Evolutionary conservation across 257 asterid genomes (phyloP).

Genomic region (Prunella vulgaris): DNA sequence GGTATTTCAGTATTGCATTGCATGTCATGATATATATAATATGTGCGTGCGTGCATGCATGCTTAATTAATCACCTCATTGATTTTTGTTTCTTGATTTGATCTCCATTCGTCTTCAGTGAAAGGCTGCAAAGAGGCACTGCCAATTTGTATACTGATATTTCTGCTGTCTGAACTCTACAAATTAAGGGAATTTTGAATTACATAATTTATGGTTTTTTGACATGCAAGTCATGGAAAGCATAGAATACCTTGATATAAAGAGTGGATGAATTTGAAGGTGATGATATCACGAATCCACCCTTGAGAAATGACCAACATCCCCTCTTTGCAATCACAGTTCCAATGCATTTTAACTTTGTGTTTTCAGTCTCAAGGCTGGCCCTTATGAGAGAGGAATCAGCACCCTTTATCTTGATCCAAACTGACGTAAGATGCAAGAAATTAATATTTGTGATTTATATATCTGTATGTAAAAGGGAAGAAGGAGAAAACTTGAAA

Average conservation of each 20-base stretch:
- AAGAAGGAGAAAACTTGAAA: constrained; percentile 50
- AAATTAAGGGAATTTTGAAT: background rate
- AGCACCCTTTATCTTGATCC: constrained; percentile 46
- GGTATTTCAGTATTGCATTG: no score
- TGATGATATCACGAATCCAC: constrained; percentile 54
- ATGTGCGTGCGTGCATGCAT: no score
- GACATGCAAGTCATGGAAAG: background rate
- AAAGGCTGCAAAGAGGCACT: constrained; percentile 65
- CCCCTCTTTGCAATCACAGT: constrained; percentile 56
- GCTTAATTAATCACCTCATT: constrained; percentile 33
- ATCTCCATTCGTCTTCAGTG: constrained; percentile 49
- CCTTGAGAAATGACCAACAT: constrained; percentile 81
- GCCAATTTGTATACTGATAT: constrained; percentile 12
- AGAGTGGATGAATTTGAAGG: constrained; percentile 42
- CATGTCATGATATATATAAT: no score
- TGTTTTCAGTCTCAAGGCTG: constrained; percentile 35
- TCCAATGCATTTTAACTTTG: constrained; percentile 44
- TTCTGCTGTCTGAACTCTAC: constrained; percentile 23
- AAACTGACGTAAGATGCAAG: constrained; percentile 33
- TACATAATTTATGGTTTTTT: no score
- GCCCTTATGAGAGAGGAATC: constrained; percentile 42
- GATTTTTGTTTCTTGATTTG: constrained; percentile 45
- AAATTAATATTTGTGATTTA: background rate
- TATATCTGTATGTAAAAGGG: background rate
- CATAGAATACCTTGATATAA: constrained; percentile 38